A percentile compares a stretch with the other conserved stretches of the same genome.
phyloP scores from a whole-genome alignment of 805 yeast species.

The Candida ovalis region DNA sequence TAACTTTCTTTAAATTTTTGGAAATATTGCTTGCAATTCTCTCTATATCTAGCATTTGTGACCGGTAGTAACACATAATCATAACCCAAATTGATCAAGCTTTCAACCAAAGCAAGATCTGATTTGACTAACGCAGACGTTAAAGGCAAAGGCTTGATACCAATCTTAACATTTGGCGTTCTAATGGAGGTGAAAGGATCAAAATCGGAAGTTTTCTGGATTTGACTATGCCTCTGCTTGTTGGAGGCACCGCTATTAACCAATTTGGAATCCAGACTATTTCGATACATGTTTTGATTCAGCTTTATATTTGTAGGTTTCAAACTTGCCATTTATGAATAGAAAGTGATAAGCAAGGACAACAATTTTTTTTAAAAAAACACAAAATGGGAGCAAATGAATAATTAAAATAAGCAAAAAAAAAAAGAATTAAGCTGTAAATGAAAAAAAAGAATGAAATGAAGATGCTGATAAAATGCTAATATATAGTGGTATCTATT shows the following conservation, averaged over 20 bases:
- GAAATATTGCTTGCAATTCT: slow-evolving; percentile 37
- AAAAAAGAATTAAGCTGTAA: too few species aligned
- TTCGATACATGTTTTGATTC: not conserved
- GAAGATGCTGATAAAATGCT: too few species aligned
- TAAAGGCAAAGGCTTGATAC: slow-evolving; percentile 42
- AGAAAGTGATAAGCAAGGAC: too few species aligned
- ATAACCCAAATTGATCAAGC: slow-evolving; percentile 36
- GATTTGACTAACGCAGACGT: slow-evolving; percentile 29
- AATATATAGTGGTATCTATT: too few species aligned
- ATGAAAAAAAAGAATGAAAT: too few species aligned
- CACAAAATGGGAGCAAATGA: too few species aligned
- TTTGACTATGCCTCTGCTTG: not conserved
- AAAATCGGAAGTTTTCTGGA: not conserved
- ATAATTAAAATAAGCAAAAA: too few species aligned
- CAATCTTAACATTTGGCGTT: slow-evolving; percentile 27
- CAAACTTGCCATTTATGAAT: too few species aligned
- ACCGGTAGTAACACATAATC: slow-evolving; percentile 52
- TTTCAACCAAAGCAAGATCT: slow-evolving; percentile 26
- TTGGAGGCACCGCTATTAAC: not conserved
- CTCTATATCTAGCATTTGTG: slow-evolving; percentile 48
- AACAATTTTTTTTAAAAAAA: too few species aligned
- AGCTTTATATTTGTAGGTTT: too few species aligned
- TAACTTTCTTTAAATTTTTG: slow-evolving; percentile 27
- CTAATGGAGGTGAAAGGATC: slow-evolving; percentile 4
- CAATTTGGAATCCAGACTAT: not conserved